phyloP scores from a whole-genome alignment of 2,329 filamentous ascomycete species.

The Paracoccidioides lutzii region DNA sequence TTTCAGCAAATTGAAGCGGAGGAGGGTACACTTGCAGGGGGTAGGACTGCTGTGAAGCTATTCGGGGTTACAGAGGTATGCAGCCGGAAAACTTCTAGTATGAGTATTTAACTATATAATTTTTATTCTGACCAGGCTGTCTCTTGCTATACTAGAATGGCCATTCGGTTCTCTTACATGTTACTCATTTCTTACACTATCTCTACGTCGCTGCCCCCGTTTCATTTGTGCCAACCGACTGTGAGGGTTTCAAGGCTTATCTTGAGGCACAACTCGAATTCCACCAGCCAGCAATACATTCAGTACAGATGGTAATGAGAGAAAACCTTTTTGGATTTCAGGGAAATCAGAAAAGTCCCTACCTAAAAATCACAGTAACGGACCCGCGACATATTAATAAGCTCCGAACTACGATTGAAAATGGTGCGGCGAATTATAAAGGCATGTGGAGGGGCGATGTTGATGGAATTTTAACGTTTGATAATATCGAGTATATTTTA shows the following conservation, averaged over 20 bases:
- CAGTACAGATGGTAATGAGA: slow-evolving; percentile 66
- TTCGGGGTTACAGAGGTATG: slow-evolving; percentile 77
- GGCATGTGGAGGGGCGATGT: slow-evolving; percentile 65
- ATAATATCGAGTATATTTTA: slow-evolving; percentile 88
- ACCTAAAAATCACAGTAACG: slow-evolving; percentile 82
- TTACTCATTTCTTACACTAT: slow-evolving; percentile 92
- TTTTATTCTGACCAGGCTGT: background rate
- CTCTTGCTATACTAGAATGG: slow-evolving; percentile 39
- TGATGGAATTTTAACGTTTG: slow-evolving; percentile 71
- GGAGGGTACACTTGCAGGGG: slow-evolving; percentile 69
- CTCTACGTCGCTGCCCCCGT: slow-evolving; percentile 83
- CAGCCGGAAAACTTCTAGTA: slow-evolving; percentile 18
- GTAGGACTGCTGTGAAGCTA: slow-evolving; percentile 68
- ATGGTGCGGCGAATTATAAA: slow-evolving; percentile 71
- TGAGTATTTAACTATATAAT: background rate
- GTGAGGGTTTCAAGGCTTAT: slow-evolving; percentile 62
- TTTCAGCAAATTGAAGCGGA: slow-evolving; percentile 96
- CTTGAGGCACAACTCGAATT: slow-evolving; percentile 69
- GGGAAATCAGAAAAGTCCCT: slow-evolving; percentile 82
- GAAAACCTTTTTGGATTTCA: slow-evolving; percentile 93
- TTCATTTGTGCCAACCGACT: slow-evolving; percentile 66
- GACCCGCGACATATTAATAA: slow-evolving; percentile 74
- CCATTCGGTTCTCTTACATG: slow-evolving; percentile 86
- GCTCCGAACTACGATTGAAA: slow-evolving; percentile 63
- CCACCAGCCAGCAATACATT: slow-evolving; percentile 61